Percentiles rank a stretch among this genome's conserved stretches.
phyloP scores from a whole-genome alignment of 805 yeast genomes.

The Candida nonsorbophila region DNA sequence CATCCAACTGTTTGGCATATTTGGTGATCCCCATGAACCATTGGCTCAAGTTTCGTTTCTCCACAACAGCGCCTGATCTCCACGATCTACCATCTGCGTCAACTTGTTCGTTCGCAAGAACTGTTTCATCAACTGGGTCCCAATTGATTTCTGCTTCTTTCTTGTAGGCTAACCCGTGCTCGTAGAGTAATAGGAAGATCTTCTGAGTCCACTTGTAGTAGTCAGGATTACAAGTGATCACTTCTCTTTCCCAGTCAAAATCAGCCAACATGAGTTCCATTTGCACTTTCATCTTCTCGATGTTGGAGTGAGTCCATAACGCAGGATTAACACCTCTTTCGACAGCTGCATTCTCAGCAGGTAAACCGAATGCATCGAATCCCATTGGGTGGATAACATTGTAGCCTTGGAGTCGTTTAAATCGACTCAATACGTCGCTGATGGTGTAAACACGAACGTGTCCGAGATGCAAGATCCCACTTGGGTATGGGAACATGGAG shows the following conservation, averaged over 20 bases:
- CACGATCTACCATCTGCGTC: conserved; percentile 88
- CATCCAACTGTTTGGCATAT: conserved; percentile 61
- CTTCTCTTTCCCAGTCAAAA: conserved; percentile 91
- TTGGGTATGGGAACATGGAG: conserved; percentile 95
- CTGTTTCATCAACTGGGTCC: conserved; percentile 97
- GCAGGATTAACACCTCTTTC: conserved; percentile 77
- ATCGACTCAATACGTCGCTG: conserved; percentile 78
- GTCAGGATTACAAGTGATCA: conserved; percentile 79
- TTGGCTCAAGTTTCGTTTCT: conserved; percentile 73
- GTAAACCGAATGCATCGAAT: conserved; percentile 98
- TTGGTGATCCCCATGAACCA: conserved; percentile 93
- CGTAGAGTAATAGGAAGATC: conserved; percentile 66
- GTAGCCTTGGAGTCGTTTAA: conserved; percentile 67
- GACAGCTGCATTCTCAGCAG: conserved; percentile 97
- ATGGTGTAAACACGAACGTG: conserved; percentile 91
- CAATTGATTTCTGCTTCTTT: conserved; percentile 88
- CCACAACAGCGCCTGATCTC: conserved; percentile 96
- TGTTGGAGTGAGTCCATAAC: conserved; percentile 77
- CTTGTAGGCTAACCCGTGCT: conserved; percentile 80
- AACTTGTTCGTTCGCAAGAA: conserved; percentile 92
- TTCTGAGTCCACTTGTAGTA: conserved; percentile 93
- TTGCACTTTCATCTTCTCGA: conserved; percentile 81
- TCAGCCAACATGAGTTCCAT: conserved; percentile 73
- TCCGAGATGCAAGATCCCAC: conserved; percentile 90
- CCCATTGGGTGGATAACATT: conserved; percentile 95